Conservation (phyloP, 2,329 filamentous ascomycete species). For the Fusarium tuaranense region DNA sequence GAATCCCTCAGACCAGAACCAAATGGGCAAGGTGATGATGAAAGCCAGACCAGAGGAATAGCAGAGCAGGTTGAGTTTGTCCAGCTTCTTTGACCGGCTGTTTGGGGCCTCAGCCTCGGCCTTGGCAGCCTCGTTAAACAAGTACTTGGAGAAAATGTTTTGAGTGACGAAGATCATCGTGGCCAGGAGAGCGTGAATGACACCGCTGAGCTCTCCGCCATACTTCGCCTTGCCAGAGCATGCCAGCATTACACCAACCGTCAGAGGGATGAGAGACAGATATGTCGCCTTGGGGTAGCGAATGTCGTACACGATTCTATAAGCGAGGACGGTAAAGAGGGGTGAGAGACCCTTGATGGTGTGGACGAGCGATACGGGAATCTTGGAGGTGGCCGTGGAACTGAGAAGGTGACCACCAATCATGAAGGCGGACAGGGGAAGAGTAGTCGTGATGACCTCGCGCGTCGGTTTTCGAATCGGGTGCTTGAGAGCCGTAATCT, state of each 20-base stretch:
- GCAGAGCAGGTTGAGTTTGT: conserved; percentile 96
- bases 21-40: conserved; percentile 87
- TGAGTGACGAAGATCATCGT: conserved; percentile 96
- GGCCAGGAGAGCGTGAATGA: conserved; percentile 88
- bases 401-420: conserved; percentile 93
- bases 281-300: conserved; percentile 90
- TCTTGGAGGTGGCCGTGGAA: conserved; percentile 92
- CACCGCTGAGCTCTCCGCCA: conserved; percentile 88
- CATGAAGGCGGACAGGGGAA: conserved; percentile 94
- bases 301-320: conserved; percentile 89
- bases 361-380: conserved; percentile 96
- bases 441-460: conserved; percentile 85
- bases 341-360: conserved; percentile 98
- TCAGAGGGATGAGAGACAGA: conserved; percentile 89
- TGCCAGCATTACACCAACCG: conserved; percentile 93
- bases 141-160: conserved; percentile 97
- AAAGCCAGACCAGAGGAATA: conserved; percentile 98
- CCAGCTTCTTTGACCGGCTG: conserved; percentile 79
- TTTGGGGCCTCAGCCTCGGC: conserved; percentile 80
- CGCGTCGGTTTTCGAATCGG: conserved; percentile 84
- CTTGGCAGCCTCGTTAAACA: conserved; percentile 93
- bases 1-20: conserved; percentile 92
- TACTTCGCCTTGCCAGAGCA: conserved; percentile 86
- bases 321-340: conserved; percentile 93
- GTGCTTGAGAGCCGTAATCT: conserved; percentile 83